Base-by-base conservation (phyloP, 2,329 filamentous ascomycete species). In the Xylariaceae sp. region DNA sequence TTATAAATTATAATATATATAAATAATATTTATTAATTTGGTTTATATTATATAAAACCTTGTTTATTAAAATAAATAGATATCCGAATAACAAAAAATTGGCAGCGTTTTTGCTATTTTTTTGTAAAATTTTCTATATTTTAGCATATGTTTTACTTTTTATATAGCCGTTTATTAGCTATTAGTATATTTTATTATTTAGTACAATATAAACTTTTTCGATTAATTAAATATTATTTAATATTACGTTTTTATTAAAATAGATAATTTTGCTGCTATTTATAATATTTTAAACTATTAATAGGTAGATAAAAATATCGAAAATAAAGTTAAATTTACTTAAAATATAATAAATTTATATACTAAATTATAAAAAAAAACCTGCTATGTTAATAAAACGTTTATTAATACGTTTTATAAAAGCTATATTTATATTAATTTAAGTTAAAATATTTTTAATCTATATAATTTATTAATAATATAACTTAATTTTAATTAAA, bases 261-360 rank as follows among this genome's bases (percentile, higher is more conserved):
- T 25, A 12, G 12, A 27, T 29, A 25, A 27, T 4, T 11, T 27
- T 19, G 6, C 3, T 22, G 11, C 23, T 20, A 8, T 42, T 35
- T 22, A 14, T 35, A 21, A 4, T n/a, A n/a, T 42, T 35, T 14
- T 14, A 8, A 12, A 34, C 36, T 22, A 16, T 22, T 16, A n/a
- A 12, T 7, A 42, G 12, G 12, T n/a, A 14, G 19, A 14, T 34
- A 5, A 42, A 17, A 11, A 23, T 23, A 12, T 42, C 25, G 4
- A 35, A 16, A n/a, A 42, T 42, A 23, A 14, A 42, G 20, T 42
- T 42, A n/a, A 42, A 17, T 16, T 22, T 20, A 11, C 17, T 42
- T 4, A 42, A 17, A 2, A 42, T 34, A 23, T 42, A 42, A n/a
- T 42, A 34, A 22, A 42, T 23, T 6, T 42, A n/a, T 3, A 42